A percentile compares a stretch with the other conserved stretches of the same genome.
Evolutionary conservation across 352 stramenopile species (phyloP).

Genomic region (Hyaloperonospora arabidopsidis): DNA sequence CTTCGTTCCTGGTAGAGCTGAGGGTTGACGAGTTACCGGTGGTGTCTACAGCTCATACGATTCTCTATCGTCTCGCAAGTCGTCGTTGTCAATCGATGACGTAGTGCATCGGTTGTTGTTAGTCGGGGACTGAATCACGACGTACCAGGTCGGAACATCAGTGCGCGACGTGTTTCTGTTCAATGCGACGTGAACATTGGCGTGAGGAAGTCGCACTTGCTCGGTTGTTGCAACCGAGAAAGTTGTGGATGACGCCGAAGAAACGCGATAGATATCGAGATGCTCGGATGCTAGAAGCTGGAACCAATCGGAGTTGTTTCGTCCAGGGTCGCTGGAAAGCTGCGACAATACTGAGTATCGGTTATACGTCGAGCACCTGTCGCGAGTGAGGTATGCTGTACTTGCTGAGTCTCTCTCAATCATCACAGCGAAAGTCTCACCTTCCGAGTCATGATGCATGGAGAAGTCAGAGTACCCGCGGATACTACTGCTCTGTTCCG

Average conservation of each 20-base stretch:
- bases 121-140: constrained; percentile 42
- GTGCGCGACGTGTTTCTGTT: constrained; percentile 17
- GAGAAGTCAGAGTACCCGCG: constrained; percentile 26
- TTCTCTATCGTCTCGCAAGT: constrained; percentile 32
- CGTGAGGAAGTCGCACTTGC: constrained; percentile 15
- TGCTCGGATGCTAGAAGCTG: constrained; percentile 12
- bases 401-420: constrained; percentile 19
- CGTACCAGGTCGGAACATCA: constrained; percentile 42
- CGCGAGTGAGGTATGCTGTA: constrained; percentile 14
- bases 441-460: constrained; percentile 18
- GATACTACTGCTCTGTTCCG: constrained; percentile 23
- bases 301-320: constrained; percentile 22
- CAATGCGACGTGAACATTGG: neutral
- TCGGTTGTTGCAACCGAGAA: constrained; percentile 24
- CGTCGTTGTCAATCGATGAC: constrained; percentile 25
- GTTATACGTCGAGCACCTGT: constrained; percentile 13
- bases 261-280: constrained; percentile 32
- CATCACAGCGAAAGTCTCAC: constrained; percentile 8
- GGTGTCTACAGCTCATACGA: constrained; percentile 61
- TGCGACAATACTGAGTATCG: constrained; percentile 25
- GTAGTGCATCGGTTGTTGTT: constrained; percentile 32
- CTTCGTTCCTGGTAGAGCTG: constrained; percentile 10
- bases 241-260: constrained; percentile 31
- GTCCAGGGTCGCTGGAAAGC: constrained; percentile 21
- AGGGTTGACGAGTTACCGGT: constrained; percentile 5